Base-by-base conservation (phyloP, 345 rosid species). In the Luvunga scandens region DNA sequence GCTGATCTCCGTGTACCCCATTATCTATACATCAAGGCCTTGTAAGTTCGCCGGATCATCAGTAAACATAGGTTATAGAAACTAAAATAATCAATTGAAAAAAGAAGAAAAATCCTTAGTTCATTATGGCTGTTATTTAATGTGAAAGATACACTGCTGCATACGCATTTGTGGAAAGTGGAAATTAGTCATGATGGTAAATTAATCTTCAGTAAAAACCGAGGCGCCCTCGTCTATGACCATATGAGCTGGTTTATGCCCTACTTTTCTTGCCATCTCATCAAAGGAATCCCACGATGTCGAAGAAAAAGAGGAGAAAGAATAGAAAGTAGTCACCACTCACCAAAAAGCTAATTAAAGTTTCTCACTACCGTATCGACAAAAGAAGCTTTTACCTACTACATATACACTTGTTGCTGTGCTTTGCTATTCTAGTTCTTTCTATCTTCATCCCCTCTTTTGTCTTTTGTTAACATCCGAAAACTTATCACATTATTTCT, bases 191-290 rank as follows among this genome's bases (percentile, higher is more conserved):
- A 28, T 16, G 53, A 42, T 69, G 63, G 21, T 27, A 18, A 12
- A 48, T 42, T 42, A 12, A 10, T 60, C n/a, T 12, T 25, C 34
- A 4, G 6, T 4, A 14, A 67, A 70, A 64, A 30, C 25, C 9
- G 1, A 28, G 25, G 84, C 83, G 77, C 87, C 78, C 73, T 77
- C 53, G 80, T 77, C 77, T 42, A 84, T 86, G 85, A 84, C 81
- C 75, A 75, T 50, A 81, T 86, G 85, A 83, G 88, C 81, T 90
- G 86, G 74, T 78, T 85, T 86, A 86, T 85, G 63, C 90, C 81
- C 88, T 86, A 50, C 89, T 91, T 94, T 87, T 57, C 90, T 85
- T 88, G 66, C 42, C 85, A 86, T 73, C 48, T 84, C 50, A 24
- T 71, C 86, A 78, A 90, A 89, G 82, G 94, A 81, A 91, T 90